These are phyloP conservation scores for Penicillium soppii DNA, from an alignment of 495 filamentous ascomycete genomes.

Conservation along the genomic window DNA sequence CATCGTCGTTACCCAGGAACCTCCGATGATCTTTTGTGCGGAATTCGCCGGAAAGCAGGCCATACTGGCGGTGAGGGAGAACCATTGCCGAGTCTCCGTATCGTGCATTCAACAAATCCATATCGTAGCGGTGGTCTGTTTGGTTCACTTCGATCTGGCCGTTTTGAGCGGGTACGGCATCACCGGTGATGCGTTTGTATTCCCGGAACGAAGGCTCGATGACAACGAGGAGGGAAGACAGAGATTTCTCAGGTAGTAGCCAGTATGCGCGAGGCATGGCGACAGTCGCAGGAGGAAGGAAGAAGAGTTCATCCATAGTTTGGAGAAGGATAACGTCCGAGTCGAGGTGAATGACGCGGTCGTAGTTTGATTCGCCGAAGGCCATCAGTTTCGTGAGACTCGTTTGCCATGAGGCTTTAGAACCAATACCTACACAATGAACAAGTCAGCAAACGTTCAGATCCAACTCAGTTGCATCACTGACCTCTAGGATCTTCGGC, in stretches of 20 bases:
- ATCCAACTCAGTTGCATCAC: too few species aligned
- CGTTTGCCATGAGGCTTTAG: conserved; percentile 54
- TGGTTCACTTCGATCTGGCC: conserved; percentile 33
- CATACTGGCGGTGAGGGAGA: conserved; percentile 73
- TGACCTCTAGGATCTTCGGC: conserved; percentile 40
- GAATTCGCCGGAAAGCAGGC: conserved; percentile 71
- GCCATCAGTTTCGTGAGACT: conserved; percentile 68
- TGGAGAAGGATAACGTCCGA: conserved; percentile 64
- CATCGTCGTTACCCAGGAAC: conserved; percentile 62
- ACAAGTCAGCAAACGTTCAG: neutral
- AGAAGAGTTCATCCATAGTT: conserved; percentile 72
- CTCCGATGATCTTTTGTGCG: conserved; percentile 55
- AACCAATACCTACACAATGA: conserved; percentile 11
- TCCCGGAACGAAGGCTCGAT: conserved; percentile 59
- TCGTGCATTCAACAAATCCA: conserved; percentile 74
- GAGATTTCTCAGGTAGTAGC: conserved; percentile 53
- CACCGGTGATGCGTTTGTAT: conserved; percentile 52
- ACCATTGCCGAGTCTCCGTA: conserved; percentile 66
- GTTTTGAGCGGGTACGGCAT: conserved; percentile 23
- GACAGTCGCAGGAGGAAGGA: conserved; percentile 58
- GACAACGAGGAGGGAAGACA: conserved; percentile 65
- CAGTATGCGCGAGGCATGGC: conserved; percentile 75
- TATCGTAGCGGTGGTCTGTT: conserved; percentile 55
- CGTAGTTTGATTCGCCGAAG: conserved; percentile 68
- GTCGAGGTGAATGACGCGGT: conserved; percentile 67